Base-by-base conservation (phyloP, 2,329 filamentous ascomycete species). In the Cryphonectria carpinicola region DNA sequence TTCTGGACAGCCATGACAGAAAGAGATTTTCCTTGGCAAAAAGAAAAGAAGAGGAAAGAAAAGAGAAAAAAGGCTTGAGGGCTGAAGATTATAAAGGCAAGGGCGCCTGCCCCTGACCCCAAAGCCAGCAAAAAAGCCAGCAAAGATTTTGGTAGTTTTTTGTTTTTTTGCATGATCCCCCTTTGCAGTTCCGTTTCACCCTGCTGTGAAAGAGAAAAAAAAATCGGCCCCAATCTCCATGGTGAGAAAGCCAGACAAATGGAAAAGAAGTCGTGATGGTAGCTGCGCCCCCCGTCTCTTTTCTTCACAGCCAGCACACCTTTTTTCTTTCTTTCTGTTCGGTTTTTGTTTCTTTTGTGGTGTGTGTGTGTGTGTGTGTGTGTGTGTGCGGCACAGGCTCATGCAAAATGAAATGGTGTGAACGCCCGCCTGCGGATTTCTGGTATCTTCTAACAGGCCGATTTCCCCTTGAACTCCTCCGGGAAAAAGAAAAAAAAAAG, bases 391-490 rank as follows among this genome's bases (percentile, higher is more conserved):
- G 65, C 32, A 35, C 32, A 67, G 37, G 37, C 25, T 35, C 6
- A 35, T 43, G 37, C 54, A n/a, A 41, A 68, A 65, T 56, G 35
- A 70, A 63, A 39, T 63, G 37, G 37, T 63, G 37, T 72, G 56
- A 70, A 72, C 70, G 70, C 70, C 70, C 56, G 65, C 28, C 37
- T 49, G 60, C 52, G 62, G 41, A 54, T 62, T 63, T 46, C 60
- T 72, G 70, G 70, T 72, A 72, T 72, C 70, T 70, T 70, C 69
- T 70, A 56, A 58, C 70, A 72, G 68, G 70, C 61, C 68, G 60
- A 54, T 58, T 35, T 28, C 66, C 49, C 69, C 70, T 54, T 70
- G 63, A 68, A 67, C 58, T 63, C 68, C 64, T 41, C 66, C 37
- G 8, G 37, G 11, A 13, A 3, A 11, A 11, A 39, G 13, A 11